Evolutionary conservation across 495 filamentous ascomycete genomes (phyloP), one percentile per base, ranked within the genome.

Genomic region (Tetracladium setigerum): DNA sequence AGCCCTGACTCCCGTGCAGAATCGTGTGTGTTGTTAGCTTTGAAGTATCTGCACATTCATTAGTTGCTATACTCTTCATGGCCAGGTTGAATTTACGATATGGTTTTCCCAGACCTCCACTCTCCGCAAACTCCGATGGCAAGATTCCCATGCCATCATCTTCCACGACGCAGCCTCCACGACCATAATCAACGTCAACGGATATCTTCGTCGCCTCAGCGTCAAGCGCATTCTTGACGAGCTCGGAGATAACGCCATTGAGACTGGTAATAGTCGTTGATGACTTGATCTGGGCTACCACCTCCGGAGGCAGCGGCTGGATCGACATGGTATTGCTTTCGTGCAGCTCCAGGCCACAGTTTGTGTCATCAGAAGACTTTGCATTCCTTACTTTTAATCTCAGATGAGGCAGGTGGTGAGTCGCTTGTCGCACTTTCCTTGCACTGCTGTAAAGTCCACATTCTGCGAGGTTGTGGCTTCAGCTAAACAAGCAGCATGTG

Each of bases 151-250:
- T 39, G 1, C 92, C 92, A 68, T 97, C 77, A 61, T 98, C 92
- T 63, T 95, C 89, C 13, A 97, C 78, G 0, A 79, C 73, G 63
- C 90, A 95, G 45, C 78, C 77, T 11, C 91, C 91, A 13, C 85
- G 81, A 30, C 62, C 57, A 50, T 87, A 87, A 62, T 97, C 86
- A 13, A 95, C 72, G 13, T 71, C 77, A 51, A 95, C 68, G 24
- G 75, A 77, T 40, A 96, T 66, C 46, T 78, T 86, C 32, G 69
- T 78, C 14, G 91, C 82, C 16, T 69, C 65, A 15, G 90, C 87
- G 67, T 98, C 92, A 16, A 98, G 72, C 1, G 88, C 78, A 64
- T 98, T 98, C 57, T 86, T 78, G 7, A 91, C 52, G n/a, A 98
- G 69, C 41, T 87, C 84, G 44, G 77, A 64, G 33, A 89, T 68